Percentiles rank a stretch among this genome's conserved stretches.
Evolutionary conservation across 2,329 filamentous ascomycete species (phyloP).

Genomic region (Cytospora mali): DNA sequence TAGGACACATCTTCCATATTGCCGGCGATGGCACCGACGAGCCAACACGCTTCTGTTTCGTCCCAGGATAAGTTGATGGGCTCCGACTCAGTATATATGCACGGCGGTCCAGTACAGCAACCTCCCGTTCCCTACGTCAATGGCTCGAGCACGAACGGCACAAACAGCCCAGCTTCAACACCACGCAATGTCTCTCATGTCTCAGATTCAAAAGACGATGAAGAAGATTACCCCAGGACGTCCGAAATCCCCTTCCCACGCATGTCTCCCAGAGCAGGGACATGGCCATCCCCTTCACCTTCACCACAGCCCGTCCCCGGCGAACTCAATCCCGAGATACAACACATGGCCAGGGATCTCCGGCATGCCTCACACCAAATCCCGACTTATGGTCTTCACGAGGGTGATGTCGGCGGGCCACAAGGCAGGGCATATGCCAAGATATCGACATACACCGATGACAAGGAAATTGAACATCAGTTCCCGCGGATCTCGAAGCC

Average conservation of each 20-base stretch:
- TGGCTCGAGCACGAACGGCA: conserved; percentile 21
- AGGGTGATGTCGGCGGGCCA: conserved; percentile 40
- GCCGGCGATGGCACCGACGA: conserved; percentile 9
- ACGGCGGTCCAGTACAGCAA: conserved; percentile 21
- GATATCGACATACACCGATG: conserved; percentile 35
- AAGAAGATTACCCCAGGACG: not conserved
- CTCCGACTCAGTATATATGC: not conserved
- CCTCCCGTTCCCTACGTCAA: conserved; percentile 17
- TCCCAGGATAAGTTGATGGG: not conserved
- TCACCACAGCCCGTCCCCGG: conserved; percentile 1
- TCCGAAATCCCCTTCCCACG: not conserved
- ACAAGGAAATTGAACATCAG: conserved; percentile 29
- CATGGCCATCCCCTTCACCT: conserved; percentile 23
- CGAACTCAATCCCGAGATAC: conserved; percentile 3
- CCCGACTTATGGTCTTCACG: conserved; percentile 35
- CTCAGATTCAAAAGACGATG: conserved; percentile 1
- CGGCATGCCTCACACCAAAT: conserved; percentile 33
- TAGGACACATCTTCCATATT: not conserved
- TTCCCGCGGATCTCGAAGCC: conserved; percentile 60
- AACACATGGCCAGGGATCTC: not conserved
- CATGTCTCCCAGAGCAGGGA: conserved; percentile 13
- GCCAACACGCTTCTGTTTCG: not conserved
- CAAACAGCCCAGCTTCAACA: conserved; percentile 20
- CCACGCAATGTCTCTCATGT: conserved; percentile 2
- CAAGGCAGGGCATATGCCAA: conserved; percentile 37